Evolutionary conservation across 2,329 filamentous ascomycete species (phyloP), one percentile per base, ranked within the genome.

Genomic region (Pestalotiopsis sp.): DNA sequence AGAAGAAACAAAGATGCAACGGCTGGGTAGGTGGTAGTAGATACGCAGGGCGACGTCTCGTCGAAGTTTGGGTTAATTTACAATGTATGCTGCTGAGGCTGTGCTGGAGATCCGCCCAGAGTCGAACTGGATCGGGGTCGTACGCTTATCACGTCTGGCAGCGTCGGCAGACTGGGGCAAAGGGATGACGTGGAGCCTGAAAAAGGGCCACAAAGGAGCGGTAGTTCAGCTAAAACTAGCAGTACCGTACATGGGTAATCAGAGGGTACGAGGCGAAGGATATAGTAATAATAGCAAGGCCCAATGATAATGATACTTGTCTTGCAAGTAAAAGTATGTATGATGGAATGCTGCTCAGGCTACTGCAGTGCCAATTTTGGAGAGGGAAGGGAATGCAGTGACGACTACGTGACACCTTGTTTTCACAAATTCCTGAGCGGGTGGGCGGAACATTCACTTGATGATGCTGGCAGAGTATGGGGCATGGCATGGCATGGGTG

Each of bases 71-170:
- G 39, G 61, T 41, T 52, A 39, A 49, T 20, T 20, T 49, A 27
- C 61, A 20, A 64, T n/a, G 61, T 45, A 64, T 45, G 31, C 31
- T 45, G 41, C 23, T 39, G 61, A 64, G 61, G 61, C 61, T 64
- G 61, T 64, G 61, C 61, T 49, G 23, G 61, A 49, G 61, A 64
- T 64, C 61, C 61, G 61, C 61, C 14, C 41, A 11, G 38, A n/a
- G 36, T 62, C 36, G 59, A 59, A 23, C 25, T n/a, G 57, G 23
- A 14, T 59, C 13, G 27, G 61, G 36, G 61, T 64, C 39, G 61
- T 64, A 64, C 61, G 61, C 61, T 64, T 66, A 57, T 58, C 63
- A 56, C 41, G 63, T 56, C 23, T n/a, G 63, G 63, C 63, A 38
- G 49, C 61, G 41, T n/a, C 61, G 49, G 25, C 39, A 13, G 49